Conservation (phyloP, 176 grass and related monocot genomes). For the Cenchrus fungigraminus region DNA sequence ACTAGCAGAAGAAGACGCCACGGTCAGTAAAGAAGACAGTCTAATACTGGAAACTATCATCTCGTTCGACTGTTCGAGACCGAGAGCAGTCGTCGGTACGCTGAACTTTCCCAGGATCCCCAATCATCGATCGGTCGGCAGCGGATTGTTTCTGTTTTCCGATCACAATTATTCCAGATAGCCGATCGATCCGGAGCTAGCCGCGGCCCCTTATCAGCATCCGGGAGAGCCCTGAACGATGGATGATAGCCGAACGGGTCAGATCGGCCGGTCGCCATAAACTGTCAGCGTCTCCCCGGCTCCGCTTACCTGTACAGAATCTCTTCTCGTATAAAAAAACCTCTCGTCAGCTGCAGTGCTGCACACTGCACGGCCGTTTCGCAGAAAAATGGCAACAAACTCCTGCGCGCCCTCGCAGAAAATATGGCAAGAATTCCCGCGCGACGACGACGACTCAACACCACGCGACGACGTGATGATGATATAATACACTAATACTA, state of each 20-base stretch:
- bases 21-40: background rate
- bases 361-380: no score
- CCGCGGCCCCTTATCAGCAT: no score
- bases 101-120: background rate
- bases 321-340: background rate
- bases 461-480: no score
- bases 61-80: no score
- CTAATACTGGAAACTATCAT: background rate
- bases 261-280: background rate
- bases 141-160: no score
- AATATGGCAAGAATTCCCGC: no score
- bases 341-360: background rate
- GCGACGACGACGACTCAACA: no score
- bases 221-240: background rate
- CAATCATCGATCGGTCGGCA: background rate
- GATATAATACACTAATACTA: background rate
- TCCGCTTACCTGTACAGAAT: constrained; percentile 1
- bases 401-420: no score
- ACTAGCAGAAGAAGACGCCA: background rate
- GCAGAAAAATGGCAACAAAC: no score
- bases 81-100: background rate
- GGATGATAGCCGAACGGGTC: background rate
- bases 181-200: no score
- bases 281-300: background rate
- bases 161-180: no score